phyloP scores from a whole-genome alignment of 2,329 filamentous ascomycete genomes.

The Pestalotiopsis sp. region DNA sequence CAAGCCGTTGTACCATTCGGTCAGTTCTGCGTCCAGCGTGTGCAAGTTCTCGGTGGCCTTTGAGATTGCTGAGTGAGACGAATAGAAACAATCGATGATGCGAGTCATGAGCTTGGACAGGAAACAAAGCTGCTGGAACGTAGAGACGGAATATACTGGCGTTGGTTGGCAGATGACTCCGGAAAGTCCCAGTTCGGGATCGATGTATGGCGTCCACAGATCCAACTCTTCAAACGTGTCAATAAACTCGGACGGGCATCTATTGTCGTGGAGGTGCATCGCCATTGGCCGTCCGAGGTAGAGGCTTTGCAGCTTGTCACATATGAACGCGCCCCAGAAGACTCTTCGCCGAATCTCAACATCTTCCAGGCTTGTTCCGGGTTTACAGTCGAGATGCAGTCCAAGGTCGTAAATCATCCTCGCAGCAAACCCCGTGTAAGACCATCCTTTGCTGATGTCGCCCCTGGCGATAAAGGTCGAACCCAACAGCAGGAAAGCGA shows the following conservation, averaged over 20 bases:
- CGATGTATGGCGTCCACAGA: slow-evolving; percentile 12
- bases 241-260: slow-evolving; percentile 24
- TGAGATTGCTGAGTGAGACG: slow-evolving; percentile 26
- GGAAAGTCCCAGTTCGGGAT: slow-evolving; percentile 6
- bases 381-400: slow-evolving; percentile 38
- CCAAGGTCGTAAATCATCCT: slow-evolving; percentile 44
- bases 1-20: slow-evolving; percentile 16
- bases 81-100: slow-evolving; percentile 35
- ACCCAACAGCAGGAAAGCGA: slow-evolving; percentile 29
- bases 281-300: slow-evolving; percentile 31
- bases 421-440: slow-evolving; percentile 41
- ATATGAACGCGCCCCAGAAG: slow-evolving; percentile 36
- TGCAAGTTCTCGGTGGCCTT: slow-evolving; percentile 29
- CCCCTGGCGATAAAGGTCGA: slow-evolving; percentile 28
- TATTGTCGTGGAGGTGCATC: slow-evolving; percentile 24
- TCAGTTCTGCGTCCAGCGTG: slow-evolving; percentile 28
- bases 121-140: slow-evolving; percentile 36
- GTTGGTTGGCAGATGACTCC: slow-evolving; percentile 8
- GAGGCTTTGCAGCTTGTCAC: slow-evolving; percentile 32
- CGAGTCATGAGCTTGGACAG: slow-evolving; percentile 39
- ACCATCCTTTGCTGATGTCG: slow-evolving; percentile 37
- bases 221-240: slow-evolving; percentile 30
- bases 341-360: slow-evolving; percentile 34
- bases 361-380: slow-evolving; percentile 22
- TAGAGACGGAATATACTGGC: slow-evolving; percentile 33